Percentiles rank a stretch among this genome's conserved stretches.
Evolutionary conservation across 768 basidiomycete species (phyloP).

Genomic region (Phallus indusiatus): DNA sequence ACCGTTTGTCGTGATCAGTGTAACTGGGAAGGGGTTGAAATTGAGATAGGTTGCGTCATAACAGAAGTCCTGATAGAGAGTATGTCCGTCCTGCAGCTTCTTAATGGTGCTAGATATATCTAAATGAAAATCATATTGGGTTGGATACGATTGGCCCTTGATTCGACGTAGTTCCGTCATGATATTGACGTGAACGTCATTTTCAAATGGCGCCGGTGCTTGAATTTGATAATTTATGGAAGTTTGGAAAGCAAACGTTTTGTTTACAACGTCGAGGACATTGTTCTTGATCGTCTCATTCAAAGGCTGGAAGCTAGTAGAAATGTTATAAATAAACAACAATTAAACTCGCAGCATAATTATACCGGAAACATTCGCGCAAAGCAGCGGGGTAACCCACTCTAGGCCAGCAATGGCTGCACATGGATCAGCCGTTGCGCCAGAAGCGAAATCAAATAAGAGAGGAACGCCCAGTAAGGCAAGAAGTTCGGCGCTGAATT

Average conservation of each 20-base stretch:
- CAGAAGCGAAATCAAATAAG: neutral
- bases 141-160: conserved; percentile 30
- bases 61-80: conserved; percentile 44
- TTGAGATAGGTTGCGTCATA: conserved; percentile 27
- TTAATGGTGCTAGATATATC: conserved; percentile 46
- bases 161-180: conserved; percentile 41
- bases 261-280: conserved; percentile 49
- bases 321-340: neutral
- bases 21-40: conserved; percentile 17
- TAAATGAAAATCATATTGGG: conserved; percentile 47
- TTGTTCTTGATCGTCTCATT: conserved; percentile 39
- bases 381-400: conserved; percentile 47
- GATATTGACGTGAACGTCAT: conserved; percentile 50
- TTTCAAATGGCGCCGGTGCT: conserved; percentile 42
- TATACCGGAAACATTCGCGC: conserved; percentile 35
- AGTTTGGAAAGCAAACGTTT: conserved; percentile 50
- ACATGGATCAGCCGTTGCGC: conserved; percentile 33
- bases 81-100: conserved; percentile 50
- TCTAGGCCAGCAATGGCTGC: conserved; percentile 41
- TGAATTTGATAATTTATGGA: conserved; percentile 51
- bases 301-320: conserved; percentile 31
- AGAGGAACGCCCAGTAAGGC: neutral
- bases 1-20: conserved; percentile 38
- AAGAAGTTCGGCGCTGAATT: neutral
- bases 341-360: neutral